Base-by-base conservation (phyloP, 441 rosid species). In the Isatis lusitanica region DNA sequence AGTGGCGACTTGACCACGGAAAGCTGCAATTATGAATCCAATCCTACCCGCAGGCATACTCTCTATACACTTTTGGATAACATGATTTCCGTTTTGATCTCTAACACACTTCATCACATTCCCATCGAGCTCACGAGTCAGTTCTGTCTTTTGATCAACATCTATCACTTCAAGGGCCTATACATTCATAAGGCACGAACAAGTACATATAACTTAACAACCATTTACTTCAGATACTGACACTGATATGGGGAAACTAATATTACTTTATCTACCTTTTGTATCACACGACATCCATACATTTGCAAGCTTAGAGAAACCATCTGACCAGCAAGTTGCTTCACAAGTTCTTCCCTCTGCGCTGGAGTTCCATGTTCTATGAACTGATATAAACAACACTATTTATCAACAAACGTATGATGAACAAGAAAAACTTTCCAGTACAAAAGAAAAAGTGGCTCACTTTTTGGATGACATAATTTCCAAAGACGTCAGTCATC, bases 161-260 rank as follows among this genome's bases (percentile, higher is more conserved):
- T 96, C 99, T 74, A 93, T 92, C 82, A 89, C 98, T 81, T 96
- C 98, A 71, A 93, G 93, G 13, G 99, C 99, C 99, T 96, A 78
- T 57, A 55, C 39, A 42, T 70, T 50, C 68, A 71, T 18, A 59
- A 17, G 10, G 57, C 2, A 73, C 18, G 9, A 61, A 69, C 38
- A 62, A 9, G 59, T 4, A 68, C 47, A 38, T 26, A 4, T 15
- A 59, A 36, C 42, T 56, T 56, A 43, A 57, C 56, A 28, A 47
- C 44, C 52, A 65, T 40, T 50, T 51, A 35, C 35, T 48, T 16
- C 10, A 56, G 55, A 31, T 46, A 48, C 44, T 51, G 63, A 63
- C 10, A 73, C 13, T 30, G 40, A 63, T 40, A 28, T 52, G 24
- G 6, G 8, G 47, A 66, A 44, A 46, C 8, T 56, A 42, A 50